Evolutionary conservation across 768 basidiomycete species (phyloP).

Genomic region (Agaricus bisporus): DNA sequence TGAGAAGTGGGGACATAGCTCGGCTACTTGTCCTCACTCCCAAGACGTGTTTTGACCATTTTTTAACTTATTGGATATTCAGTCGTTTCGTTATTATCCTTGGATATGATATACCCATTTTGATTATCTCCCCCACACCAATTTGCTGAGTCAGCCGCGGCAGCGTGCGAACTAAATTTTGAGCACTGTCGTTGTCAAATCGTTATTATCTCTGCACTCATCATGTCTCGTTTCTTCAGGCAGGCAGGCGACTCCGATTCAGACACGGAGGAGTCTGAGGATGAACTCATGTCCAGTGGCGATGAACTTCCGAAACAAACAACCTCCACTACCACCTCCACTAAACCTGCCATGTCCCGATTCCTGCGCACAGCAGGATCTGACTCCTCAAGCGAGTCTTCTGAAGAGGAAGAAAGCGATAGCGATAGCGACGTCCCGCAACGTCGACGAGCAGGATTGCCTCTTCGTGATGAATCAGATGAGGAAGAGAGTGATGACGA

Average conservation of each 20-base stretch:
- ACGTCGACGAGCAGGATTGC: conserved; percentile 22
- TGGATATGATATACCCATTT: conserved; percentile 13
- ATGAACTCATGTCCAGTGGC: conserved; percentile 72
- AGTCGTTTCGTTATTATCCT: background rate
- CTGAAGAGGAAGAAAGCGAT: conserved; percentile 51
- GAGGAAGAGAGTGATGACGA: conserved; percentile 59
- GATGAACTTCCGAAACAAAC: conserved; percentile 52
- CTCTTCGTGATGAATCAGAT: conserved; percentile 22
- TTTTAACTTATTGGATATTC: conserved; percentile 17
- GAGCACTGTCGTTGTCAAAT: background rate
- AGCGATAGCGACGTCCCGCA: conserved; percentile 40
- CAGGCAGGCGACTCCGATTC: conserved; percentile 79
- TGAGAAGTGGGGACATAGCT: conserved; percentile 70
- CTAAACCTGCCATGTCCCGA: conserved; percentile 67
- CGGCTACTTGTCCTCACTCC: conserved; percentile 79
- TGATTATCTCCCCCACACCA: conserved; percentile 14
- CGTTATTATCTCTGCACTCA: conserved; percentile 13
- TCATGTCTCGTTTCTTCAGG: conserved; percentile 88
- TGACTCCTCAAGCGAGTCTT: conserved; percentile 48
- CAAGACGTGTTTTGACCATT: conserved; percentile 70
- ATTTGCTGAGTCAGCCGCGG: conserved; percentile 5
- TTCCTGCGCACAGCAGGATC: conserved; percentile 66
- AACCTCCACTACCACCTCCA: conserved; percentile 39
- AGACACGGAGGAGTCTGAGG: conserved; percentile 66
- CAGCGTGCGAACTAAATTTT: conserved; percentile 12